These are phyloP conservation scores for Debaryomyces castellii DNA, from an alignment of 805 yeast genomes.

Conservation along the genomic window DNA sequence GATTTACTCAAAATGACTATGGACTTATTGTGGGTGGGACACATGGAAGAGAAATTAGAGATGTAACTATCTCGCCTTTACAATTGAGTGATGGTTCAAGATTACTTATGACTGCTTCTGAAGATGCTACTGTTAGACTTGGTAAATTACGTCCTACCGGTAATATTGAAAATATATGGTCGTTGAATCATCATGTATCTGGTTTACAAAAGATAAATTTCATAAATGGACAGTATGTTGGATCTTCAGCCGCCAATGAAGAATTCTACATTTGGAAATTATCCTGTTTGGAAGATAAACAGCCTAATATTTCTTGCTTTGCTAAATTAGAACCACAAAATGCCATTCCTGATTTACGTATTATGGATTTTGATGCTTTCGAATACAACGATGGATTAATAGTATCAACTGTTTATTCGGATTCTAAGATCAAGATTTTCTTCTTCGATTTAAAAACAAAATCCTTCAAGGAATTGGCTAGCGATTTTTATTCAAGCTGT, in stretches of 20 bases:
- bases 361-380: conserved; percentile 76
- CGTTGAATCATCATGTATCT: conserved; percentile 79
- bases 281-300: conserved; percentile 22
- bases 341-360: conserved; percentile 76
- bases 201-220: conserved; percentile 79
- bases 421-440: conserved; percentile 74
- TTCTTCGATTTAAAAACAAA: conserved; percentile 38
- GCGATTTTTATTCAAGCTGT: conserved; percentile 64
- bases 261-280: conserved; percentile 83
- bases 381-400: conserved; percentile 46
- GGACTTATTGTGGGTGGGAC: conserved; percentile 55
- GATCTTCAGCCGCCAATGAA: conserved; percentile 75
- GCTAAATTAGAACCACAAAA: conserved; percentile 55
- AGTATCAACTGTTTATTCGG: conserved; percentile 77
- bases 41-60: conserved; percentile 91
- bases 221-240: conserved; percentile 47
- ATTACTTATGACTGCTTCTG: conserved; percentile 76
- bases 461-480: conserved; percentile 43
- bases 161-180: conserved; percentile 48
- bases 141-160: conserved; percentile 45
- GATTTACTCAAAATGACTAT: conserved; percentile 15
- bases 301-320: conserved; percentile 48
- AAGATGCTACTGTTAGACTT: conserved; percentile 79
- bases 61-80: conserved; percentile 53
- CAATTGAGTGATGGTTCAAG: conserved; percentile 26